Evolutionary conservation across 2,329 filamentous ascomycete species (phyloP), one percentile per base, ranked within the genome.

Genomic region (Didymosphaeria variabile): DNA sequence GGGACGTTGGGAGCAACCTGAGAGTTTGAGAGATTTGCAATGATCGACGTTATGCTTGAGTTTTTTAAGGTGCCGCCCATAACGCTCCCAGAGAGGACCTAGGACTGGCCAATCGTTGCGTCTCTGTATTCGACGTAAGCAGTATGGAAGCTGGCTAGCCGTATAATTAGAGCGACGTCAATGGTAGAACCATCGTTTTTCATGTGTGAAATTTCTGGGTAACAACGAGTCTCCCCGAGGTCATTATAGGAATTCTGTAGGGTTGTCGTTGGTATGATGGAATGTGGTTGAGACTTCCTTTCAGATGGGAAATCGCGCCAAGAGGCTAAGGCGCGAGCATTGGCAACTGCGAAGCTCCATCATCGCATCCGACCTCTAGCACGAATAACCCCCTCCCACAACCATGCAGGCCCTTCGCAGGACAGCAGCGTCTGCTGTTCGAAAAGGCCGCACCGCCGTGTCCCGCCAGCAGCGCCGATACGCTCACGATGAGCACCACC

Each of bases 401-500:
- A 72, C 65, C 26, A 84, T 83, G 81, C 81, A 82, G 73, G 73
- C 80, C 66, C 70, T 81, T 63, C 79, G 78, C 70, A 75, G 80
- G 73, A 79, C 77, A 74, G 79, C 79, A 64, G 69, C 75, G 54
- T 71, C 77, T 67, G 76, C 80, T 73, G 77, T 79, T 67, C 79
- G 80, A 40, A 69, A 77, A 34, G 72, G 77, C 60, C 75, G 74
- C 59, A 69, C 66, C 36, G 65, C 71, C 6, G 65, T 78, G 44
- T 66, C 74, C 49, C 78, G 77, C 60, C 79, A 80, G 66, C 66
- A 74, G 60, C 80, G 80, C 65, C 79, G 81, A 60, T 78, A 72
- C 59, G 79, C 77, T 51, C 75, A 79, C 67, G 72, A 76, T 55
- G 67, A 73, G 63, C 72, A 75, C 66, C 70, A 64, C 54, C 72